These are phyloP conservation scores for Plasmopara viticola DNA, from an alignment of 352 stramenopile species.

Conservation along the genomic window DNA sequence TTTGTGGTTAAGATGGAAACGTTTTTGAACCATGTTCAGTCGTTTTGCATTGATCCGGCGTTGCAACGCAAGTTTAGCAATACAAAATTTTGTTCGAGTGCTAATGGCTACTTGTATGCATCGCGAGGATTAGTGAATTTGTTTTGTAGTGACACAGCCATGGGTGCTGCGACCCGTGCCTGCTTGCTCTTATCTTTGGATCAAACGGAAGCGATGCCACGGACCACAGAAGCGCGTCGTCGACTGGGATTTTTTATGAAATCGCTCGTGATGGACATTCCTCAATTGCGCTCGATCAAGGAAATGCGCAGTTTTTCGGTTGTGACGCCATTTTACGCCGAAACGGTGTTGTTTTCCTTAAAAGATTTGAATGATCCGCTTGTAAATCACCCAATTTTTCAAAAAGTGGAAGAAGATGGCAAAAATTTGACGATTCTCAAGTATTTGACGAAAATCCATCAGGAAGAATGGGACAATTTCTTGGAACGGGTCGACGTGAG, in stretches of 20 bases:
- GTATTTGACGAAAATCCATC: conserved; percentile 80
- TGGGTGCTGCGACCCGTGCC: conserved; percentile 62
- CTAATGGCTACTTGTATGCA: conserved; percentile 62
- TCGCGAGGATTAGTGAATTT: conserved; percentile 64
- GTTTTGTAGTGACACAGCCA: conserved; percentile 64
- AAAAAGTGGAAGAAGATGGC: conserved; percentile 75
- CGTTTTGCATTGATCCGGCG: conserved; percentile 59
- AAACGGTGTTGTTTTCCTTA: conserved; percentile 74
- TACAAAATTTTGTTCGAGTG: conserved; percentile 66
- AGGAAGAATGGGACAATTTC: conserved; percentile 84
- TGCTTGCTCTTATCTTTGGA: conserved; percentile 64
- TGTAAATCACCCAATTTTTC: conserved; percentile 81
- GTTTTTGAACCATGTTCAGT: conserved; percentile 57
- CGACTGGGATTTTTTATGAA: conserved; percentile 85
- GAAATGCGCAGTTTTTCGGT: conserved; percentile 84
- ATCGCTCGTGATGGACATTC: conserved; percentile 82
- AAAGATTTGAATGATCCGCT: conserved; percentile 76
- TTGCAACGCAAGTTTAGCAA: conserved; percentile 69
- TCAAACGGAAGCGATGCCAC: conserved; percentile 59
- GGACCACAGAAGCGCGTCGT: conserved; percentile 53
- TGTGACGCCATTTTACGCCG: conserved; percentile 79
- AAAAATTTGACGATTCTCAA: conserved; percentile 84
- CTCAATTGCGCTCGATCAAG: conserved; percentile 70
- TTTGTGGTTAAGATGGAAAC: conserved; percentile 85
- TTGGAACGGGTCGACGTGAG: conserved; percentile 75